These are phyloP conservation scores for Termitomyces sp. DNA, from an alignment of 768 basidiomycete genomes.

Conservation along the genomic window DNA sequence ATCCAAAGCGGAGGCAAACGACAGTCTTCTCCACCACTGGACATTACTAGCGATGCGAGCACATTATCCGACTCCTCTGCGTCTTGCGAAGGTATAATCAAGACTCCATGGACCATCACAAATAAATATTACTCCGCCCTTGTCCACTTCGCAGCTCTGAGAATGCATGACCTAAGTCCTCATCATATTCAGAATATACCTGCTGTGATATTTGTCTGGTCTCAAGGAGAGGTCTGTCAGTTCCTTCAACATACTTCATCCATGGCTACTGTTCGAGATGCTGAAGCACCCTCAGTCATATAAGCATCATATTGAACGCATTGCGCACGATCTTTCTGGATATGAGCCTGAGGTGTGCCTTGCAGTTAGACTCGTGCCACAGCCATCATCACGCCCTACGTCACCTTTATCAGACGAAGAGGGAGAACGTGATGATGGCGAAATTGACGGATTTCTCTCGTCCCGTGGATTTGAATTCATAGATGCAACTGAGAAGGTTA, in stretches of 20 bases:
- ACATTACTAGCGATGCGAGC: not conserved
- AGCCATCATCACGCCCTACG: not conserved
- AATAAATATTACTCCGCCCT: conserved; percentile 82
- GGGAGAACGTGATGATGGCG: conserved; percentile 40
- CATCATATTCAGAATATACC: conserved; percentile 46
- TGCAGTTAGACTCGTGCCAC: conserved; percentile 49
- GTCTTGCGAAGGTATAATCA: conserved; percentile 18
- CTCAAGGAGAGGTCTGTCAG: conserved; percentile 53
- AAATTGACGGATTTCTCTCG: conserved; percentile 63
- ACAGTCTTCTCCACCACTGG: not conserved
- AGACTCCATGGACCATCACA: conserved; percentile 66
- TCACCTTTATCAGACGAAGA: conserved; percentile 13
- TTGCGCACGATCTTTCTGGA: conserved; percentile 42
- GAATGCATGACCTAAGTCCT: conserved; percentile 37
- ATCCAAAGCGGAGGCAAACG: conserved; percentile 3
- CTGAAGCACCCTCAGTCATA: conserved; percentile 42
- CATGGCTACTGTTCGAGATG: conserved; percentile 7
- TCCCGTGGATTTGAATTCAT: conserved; percentile 76
- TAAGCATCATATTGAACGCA: conserved; percentile 45
- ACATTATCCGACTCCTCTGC: conserved; percentile 5
- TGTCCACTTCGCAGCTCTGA: conserved; percentile 60
- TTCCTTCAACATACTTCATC: conserved; percentile 7
- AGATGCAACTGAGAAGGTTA: conserved; percentile 37
- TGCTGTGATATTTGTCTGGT: conserved; percentile 73
- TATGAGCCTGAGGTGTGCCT: conserved; percentile 69